Evolutionary conservation across 73 alveolate genomes (phyloP), one percentile per base, ranked within the genome.

Genomic region (Effrenium voratum): DNA sequence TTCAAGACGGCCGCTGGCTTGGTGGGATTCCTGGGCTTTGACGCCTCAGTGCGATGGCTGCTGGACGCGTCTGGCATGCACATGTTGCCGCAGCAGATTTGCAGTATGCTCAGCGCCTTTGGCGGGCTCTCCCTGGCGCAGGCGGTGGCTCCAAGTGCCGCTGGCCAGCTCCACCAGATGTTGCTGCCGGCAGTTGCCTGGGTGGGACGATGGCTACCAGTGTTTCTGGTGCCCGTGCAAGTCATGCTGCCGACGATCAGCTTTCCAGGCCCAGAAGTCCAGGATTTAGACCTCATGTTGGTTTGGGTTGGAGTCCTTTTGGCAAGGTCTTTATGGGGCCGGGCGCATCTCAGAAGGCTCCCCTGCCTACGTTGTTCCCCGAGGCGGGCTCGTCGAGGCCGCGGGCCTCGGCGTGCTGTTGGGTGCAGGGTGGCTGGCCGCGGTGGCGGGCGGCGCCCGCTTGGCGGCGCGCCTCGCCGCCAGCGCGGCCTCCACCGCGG

Each of bases 131-230:
- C 96, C 38, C 43, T 63, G 72, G 86, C 96, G 24, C 96, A 88
- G 5, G 52, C 44, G 50, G 15, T 68, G 13, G 80, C 75, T 34
- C 96, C 96, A 3, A 50, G 49, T 2, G 57, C 52, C 13, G 73
- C 96, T 0, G 41, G 72, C 40, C 41, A 43, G 5, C 41, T 36
- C 50, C 96, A 88, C 55, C 96, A 88, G 38, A 86, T 86, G 16
- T 30, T 88, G 75, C 82, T 88, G 55, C 96, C 96, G 16, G 96
- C 96, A 16, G 96, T 88, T n/a, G 96, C 75, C 26, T 88, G 96
- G 96, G 96, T 88, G 49, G 96, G 96, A 50, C 96, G 96, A 12
- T 88, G 96, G 96, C 55, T 88, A n/a, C 96, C 96, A 4, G 96
- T 68, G n/a, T 88, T 88, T 38, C 96, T 88, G 75, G 96, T 88